Base-by-base conservation (phyloP, 768 basidiomycete species). In the Serendipita sp. region DNA sequence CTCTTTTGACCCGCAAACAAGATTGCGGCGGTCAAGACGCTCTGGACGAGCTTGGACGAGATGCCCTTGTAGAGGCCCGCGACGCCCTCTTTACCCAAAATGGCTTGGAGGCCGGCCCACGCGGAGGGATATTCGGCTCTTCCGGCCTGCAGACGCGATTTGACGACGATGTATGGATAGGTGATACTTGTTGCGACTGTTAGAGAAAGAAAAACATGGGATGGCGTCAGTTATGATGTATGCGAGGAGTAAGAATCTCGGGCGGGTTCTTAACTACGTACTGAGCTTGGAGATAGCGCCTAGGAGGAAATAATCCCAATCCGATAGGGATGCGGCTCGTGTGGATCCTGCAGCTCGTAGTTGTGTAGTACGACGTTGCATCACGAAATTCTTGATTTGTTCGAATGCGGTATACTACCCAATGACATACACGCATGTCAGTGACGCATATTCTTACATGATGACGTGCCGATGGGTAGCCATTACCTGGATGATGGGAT, bases 301-400 rank as follows among this genome's bases (percentile, higher is more conserved):
- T n/a, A 98, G 81, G 64, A 93, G 68, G 77, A 99, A 97, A 73
- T 91, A 88, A 70, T 99, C 95, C 78, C 83, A 80, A 69, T 96
- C 92, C 7, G 82, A 79, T 41, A 98, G 75, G 61, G 68, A 66
- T 28, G 68, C 77, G 43, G 74, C 75, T 42, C 72, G 70, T 63
- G 74, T 72, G 48, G 71, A 73, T 51, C 77, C 80, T 58, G 77
- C 72, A 34, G 76, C 78, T 60, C 79, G 76, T 67, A 83, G 71
- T 67, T 74, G 80, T 56, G 70, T 75, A 30, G 81, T 82, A 38
- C 87, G 81, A 31, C 78, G 79, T 64, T 79, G 78, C 62, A 92
- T 74, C 63, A 97, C 69, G 41, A 82, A 68, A 68, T 94, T 96
- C 78, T 95, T 96, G 68, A 98, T 76, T 70, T 96, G 91, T 73